Conservation (phyloP, 495 filamentous ascomycete species). For the Penicillium pulvis region DNA sequence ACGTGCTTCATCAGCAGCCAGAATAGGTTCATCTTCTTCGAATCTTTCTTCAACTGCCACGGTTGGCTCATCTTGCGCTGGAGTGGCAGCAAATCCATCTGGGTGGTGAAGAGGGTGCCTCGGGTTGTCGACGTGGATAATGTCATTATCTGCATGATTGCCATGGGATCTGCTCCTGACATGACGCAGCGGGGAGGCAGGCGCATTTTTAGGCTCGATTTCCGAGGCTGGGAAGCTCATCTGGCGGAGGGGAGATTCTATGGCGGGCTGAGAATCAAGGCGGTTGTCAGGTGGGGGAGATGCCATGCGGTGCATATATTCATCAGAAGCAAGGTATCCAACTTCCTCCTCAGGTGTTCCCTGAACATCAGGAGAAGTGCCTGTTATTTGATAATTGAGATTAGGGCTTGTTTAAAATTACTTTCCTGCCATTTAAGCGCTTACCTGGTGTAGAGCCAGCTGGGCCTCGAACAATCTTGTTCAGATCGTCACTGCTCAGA, state of each 20-base stretch:
- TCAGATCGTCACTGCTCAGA: constrained; percentile 87
- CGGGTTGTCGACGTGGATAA: constrained; percentile 81
- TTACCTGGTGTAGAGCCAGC: constrained; percentile 67
- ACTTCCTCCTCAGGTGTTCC: constrained; percentile 79
- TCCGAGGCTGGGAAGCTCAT: constrained; percentile 49
- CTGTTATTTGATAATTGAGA: constrained; percentile 28
- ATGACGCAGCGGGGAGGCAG: constrained; percentile 15
- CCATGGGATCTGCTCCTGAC: constrained; percentile 19
- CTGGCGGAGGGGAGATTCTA: constrained; percentile 62
- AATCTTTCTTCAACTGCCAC: constrained; percentile 15
- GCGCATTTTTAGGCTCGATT: constrained; percentile 13
- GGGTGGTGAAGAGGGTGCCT: constrained; percentile 62
- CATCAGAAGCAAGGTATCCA: constrained; percentile 77
- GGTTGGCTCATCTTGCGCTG: constrained; percentile 16
- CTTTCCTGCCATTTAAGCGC: constrained; percentile 2
- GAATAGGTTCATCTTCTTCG: constrained; percentile 70
- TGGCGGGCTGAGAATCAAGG: constrained; percentile 43
- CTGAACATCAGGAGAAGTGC: constrained; percentile 47
- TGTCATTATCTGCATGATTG: constrained; percentile 51
- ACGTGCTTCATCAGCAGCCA: constrained; percentile 88
- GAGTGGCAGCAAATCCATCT: constrained; percentile 54
- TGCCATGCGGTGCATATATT: constrained; percentile 70
- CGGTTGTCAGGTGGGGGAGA: constrained; percentile 61
- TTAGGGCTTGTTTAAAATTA: not conserved
- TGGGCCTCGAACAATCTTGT: constrained; percentile 79